Evolutionary conservation across 2,329 filamentous ascomycete genomes (phyloP).

Genomic region (Colletotrichum sp.): DNA sequence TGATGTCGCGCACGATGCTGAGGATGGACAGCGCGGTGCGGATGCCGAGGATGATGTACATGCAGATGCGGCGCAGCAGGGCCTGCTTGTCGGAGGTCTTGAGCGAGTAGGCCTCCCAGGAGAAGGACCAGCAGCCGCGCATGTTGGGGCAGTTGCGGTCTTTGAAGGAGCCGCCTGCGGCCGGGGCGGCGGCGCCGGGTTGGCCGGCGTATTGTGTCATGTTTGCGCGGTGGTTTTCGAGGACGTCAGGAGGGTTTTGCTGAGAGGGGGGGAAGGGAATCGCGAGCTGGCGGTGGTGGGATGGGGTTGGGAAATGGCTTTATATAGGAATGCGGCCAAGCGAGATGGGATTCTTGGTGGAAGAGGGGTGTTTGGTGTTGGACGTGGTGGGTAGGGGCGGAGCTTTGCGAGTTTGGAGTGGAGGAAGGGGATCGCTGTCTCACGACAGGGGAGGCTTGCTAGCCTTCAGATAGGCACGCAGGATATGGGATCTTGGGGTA

Average conservation of each 20-base stretch:
- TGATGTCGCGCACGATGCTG: background rate
- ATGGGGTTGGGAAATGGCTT: background rate
- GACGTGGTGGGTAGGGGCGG: background rate
- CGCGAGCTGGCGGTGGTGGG: background rate
- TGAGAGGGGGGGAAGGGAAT: fast-evolving
- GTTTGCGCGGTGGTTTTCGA: background rate
- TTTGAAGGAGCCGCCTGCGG: background rate
- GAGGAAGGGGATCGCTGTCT: background rate
- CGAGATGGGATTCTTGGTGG: background rate
- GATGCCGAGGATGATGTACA: constrained; percentile 5
- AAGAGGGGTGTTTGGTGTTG: background rate
- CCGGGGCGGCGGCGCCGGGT: background rate
- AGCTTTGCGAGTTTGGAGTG: background rate
- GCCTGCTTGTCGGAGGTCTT: constrained; percentile 3
- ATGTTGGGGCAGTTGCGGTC: constrained; percentile 8
- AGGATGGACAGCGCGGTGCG: constrained; percentile 6
- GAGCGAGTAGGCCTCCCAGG: constrained; percentile 10
- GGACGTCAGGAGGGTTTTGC: background rate
- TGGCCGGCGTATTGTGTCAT: background rate
- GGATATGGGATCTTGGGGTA: background rate
- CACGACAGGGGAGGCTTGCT: background rate
- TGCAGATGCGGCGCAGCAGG: constrained; percentile 11
- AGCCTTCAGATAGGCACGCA: background rate
- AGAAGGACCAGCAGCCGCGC: constrained; percentile 14
- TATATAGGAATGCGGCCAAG: background rate